These are phyloP conservation scores for Citrus unshiu DNA, from an alignment of 345 rosid genomes.

Conservation along the genomic window DNA sequence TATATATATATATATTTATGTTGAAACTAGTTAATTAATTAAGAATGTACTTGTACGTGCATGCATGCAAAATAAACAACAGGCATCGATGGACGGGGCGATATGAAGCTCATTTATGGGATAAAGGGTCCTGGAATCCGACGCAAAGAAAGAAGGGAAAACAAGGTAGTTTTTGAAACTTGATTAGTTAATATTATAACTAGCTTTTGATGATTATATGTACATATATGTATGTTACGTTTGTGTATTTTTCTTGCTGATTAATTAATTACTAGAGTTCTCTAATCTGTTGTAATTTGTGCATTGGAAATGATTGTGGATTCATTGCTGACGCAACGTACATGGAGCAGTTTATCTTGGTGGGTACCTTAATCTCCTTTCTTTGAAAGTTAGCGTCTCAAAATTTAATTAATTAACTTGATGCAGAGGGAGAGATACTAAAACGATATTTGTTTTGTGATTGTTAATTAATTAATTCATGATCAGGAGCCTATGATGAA, in stretches of 20 bases:
- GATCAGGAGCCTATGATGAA: conserved; percentile 38
- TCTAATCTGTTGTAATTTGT: neutral
- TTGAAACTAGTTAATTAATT: no score
- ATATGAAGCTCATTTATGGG: conserved; percentile 49
- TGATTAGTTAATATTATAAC: neutral
- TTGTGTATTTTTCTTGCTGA: neutral
- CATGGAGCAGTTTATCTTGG: conserved; percentile 37
- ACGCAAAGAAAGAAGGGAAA: conserved; percentile 45
- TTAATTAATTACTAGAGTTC: conserved; percentile 1
- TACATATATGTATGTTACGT: no score
- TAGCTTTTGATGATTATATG: neutral
- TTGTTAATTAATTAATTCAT: neutral
- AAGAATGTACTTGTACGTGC: neutral
- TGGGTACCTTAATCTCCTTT: conserved; percentile 2
- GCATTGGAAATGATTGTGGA: neutral
- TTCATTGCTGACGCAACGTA: no score
- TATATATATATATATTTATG: no score
- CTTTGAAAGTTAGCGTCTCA: neutral
- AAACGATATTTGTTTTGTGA: neutral
- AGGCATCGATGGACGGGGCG: conserved; percentile 47
- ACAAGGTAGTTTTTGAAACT: conserved; percentile 21
- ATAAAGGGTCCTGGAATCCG: conserved; percentile 45
- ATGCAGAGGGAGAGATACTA: neutral
- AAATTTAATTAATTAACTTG: no score
- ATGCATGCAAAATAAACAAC: conserved; percentile 14